These are phyloP conservation scores for Viridothelium virens DNA, from an alignment of 495 filamentous ascomycete genomes.

Conservation along the genomic window DNA sequence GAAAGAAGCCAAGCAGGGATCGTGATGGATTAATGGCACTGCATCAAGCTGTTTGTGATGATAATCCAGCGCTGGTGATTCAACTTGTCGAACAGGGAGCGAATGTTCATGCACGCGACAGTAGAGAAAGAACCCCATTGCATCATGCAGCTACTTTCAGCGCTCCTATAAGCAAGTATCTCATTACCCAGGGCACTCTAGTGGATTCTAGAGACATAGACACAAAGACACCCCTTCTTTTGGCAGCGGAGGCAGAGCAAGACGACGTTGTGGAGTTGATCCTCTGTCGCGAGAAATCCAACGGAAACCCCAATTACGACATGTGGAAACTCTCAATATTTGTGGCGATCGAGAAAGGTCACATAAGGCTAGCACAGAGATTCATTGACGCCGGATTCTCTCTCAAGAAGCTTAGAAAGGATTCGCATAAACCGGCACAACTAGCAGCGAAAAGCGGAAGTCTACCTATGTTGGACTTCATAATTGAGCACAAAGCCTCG, in stretches of 20 bases:
- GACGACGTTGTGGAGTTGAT: constrained; percentile 16
- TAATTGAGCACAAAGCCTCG: constrained; percentile 14
- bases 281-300: constrained; percentile 14
- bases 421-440: constrained; percentile 14
- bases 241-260: constrained; percentile 20
- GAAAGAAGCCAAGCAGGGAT: background rate
- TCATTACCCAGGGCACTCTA: constrained; percentile 15
- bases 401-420: constrained; percentile 22
- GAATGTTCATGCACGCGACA: background rate
- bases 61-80: background rate
- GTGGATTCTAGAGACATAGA: constrained; percentile 18
- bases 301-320: constrained; percentile 11
- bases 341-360: constrained; percentile 14
- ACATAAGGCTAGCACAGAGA: constrained; percentile 16
- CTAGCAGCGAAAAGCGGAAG: constrained; percentile 20
- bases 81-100: background rate
- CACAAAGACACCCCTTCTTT: constrained; percentile 17
- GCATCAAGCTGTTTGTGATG: background rate
- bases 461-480: constrained; percentile 20
- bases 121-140: background rate
- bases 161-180: background rate
- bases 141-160: background rate
- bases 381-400: constrained; percentile 19
- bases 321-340: constrained; percentile 14
- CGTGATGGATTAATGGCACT: background rate